Percentiles rank a stretch among this genome's conserved stretches.
These are phyloP conservation scores for Diversispora eburnea DNA, from an alignment of 192 early-diverging fungal genomes.

Conservation along the genomic window DNA sequence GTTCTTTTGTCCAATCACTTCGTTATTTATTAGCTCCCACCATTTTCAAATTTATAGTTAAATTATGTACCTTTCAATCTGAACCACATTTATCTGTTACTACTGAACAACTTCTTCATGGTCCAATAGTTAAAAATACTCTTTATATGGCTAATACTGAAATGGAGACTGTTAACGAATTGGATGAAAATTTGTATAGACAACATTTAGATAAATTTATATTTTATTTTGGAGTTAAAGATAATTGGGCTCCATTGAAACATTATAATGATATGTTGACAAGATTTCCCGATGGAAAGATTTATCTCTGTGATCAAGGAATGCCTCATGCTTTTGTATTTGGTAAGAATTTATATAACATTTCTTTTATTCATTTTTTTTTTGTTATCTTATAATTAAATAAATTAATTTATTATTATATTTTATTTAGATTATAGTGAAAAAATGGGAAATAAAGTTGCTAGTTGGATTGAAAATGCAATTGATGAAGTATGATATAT, in stretches of 20 bases:
- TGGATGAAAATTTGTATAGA: constrained; percentile 65
- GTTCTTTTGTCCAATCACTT: constrained; percentile 25
- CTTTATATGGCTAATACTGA: constrained; percentile 71
- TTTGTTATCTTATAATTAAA: not conserved
- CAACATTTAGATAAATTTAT: constrained; percentile 59
- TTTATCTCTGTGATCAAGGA: constrained; percentile 64
- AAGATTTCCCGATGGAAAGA: constrained; percentile 61
- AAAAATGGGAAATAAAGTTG: constrained; percentile 12
- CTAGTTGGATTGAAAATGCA: constrained; percentile 7
- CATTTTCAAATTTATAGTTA: constrained; percentile 36
- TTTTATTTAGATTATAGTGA: constrained; percentile 11
- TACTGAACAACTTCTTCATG: constrained; percentile 62
- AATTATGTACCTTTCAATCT: constrained; percentile 37
- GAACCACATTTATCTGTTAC: constrained; percentile 53
- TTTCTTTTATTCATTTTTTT: not conserved
- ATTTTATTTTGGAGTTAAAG: constrained; percentile 73
- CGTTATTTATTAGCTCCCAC: constrained; percentile 34
- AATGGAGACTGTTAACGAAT: constrained; percentile 61
- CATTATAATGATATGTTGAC: constrained; percentile 64
- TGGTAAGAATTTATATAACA: constrained; percentile 30
- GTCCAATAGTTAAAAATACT: constrained; percentile 57
- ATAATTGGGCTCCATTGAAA: constrained; percentile 73
- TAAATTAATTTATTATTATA: not conserved
- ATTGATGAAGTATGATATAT: not conserved
- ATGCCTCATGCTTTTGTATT: constrained; percentile 82